Evolutionary conservation across 2,329 filamentous ascomycete species (phyloP).

Genomic region (Pseudogymnoascus sp.): DNA sequence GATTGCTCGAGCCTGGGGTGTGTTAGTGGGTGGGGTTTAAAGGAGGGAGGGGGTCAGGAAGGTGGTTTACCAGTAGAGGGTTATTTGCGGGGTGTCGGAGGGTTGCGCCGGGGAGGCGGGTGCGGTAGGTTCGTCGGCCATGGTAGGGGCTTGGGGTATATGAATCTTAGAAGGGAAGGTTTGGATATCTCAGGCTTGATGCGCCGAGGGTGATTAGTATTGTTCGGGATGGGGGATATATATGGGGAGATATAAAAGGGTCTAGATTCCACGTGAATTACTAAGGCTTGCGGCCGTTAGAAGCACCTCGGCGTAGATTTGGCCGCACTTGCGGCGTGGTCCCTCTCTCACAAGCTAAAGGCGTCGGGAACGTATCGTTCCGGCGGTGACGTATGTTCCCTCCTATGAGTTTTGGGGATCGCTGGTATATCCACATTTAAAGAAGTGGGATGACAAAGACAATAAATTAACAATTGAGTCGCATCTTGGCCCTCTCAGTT

Average conservation of each 20-base stretch:
- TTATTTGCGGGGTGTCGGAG: neutral
- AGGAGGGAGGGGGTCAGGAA: neutral
- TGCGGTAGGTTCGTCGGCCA: constrained; percentile 4
- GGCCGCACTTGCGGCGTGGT: neutral
- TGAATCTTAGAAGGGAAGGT: neutral
- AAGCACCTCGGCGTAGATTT: neutral
- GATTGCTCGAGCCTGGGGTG: constrained; percentile 51
- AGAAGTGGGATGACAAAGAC: neutral
- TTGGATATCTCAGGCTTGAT: constrained; percentile 2
- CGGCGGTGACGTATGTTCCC: neutral
- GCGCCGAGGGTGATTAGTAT: neutral
- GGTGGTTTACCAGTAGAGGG: neutral
- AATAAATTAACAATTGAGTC: neutral
- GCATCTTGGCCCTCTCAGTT: neutral
- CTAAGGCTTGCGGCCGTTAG: neutral
- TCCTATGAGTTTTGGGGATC: neutral
- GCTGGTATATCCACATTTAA: neutral
- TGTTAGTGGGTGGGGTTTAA: neutral
- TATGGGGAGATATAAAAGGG: constrained; percentile 1
- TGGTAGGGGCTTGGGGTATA: neutral
- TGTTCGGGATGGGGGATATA: neutral
- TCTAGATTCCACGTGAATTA: neutral
- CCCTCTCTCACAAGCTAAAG: neutral
- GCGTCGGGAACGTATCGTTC: constrained; percentile 2
- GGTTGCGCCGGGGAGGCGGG: neutral